Evolutionary conservation across 257 asterid genomes (phyloP).

Genomic region (Solanum tarijense): DNA sequence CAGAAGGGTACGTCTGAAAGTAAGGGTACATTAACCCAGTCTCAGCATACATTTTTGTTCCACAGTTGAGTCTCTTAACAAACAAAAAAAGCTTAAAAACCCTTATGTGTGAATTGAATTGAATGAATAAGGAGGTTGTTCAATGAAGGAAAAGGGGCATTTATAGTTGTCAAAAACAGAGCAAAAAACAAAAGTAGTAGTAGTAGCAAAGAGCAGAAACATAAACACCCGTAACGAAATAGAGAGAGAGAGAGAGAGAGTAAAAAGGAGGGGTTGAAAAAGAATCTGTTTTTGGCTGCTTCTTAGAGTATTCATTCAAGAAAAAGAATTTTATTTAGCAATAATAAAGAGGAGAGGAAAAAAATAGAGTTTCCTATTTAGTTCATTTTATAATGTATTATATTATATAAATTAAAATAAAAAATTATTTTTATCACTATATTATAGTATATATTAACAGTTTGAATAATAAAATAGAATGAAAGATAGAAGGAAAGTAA

Average conservation of each 20-base stretch:
- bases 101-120: not conserved
- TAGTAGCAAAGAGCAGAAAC: slow-evolving; percentile 10
- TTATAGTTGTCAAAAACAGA: slow-evolving; percentile 42
- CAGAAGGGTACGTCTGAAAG: slow-evolving; percentile 47
- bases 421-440: no score
- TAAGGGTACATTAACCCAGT: slow-evolving; percentile 57
- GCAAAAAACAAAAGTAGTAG: slow-evolving; percentile 17
- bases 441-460: no score
- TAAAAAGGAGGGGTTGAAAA: slow-evolving; percentile 7
- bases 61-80: not conserved
- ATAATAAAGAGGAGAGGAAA: not conserved
- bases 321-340: not conserved
- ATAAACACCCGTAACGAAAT: slow-evolving; percentile 18
- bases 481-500: no score
- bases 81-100: not conserved
- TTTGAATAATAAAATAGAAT: no score
- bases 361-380: no score
- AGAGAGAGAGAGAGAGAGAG: slow-evolving; percentile 6
- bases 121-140: slow-evolving; percentile 7
- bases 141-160: slow-evolving; percentile 25
- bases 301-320: slow-evolving; percentile 14
- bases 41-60: slow-evolving; percentile 60
- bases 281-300: slow-evolving; percentile 44
- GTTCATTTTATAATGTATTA: no score
- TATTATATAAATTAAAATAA: no score